Base-by-base conservation (phyloP, 148 eudicot species). In the Rhododendron molle region DNA sequence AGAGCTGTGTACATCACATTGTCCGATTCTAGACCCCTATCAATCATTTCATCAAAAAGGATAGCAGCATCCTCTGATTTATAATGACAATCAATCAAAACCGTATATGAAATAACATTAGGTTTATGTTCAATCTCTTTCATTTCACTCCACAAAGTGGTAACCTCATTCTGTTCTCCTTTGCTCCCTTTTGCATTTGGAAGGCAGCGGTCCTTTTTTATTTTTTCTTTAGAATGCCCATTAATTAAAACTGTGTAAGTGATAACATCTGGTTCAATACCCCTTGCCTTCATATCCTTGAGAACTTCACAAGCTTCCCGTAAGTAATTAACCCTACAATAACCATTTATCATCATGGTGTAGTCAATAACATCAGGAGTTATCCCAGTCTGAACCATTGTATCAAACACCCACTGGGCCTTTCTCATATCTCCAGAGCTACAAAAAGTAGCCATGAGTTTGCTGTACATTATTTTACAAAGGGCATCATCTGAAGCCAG, bases 301-400 rank as follows among this genome's bases (percentile, higher is more conserved):
- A 92, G 92, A 86, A 95, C 93, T 78, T 79, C 86, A 83, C n/a
- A 44, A 73, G 96, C 98, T 76, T 90, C 86, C 30, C 32, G 28
- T 84, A 92, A 38, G 74, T 56, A 28, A 85, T 92, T 91, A 28
- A 43, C 87, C 84, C 85, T 90, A 86, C 92, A 92, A 81, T 92
- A 95, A 16, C 98, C 96, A 81, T 92, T 87, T 69, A 95, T 81
- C 96, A 95, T 91, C 36, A 90, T 93, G 30, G 95, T 95, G 92
- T 94, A 94, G 80, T 88, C 91, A 80, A 91, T 84, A 43, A 89
- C 85, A 89, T 95, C 98, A 23, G 95, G 93, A 62, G 28, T 62
- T 40, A 89, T 82, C 16, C 95, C 93, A 82, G 86, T 86, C 56
- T 40, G n/a, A 20, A 92, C 83, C 92, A 94, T 88, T 21, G 65